phyloP scores from a whole-genome alignment of 2,329 filamentous ascomycete genomes.

The Tolypocladium capitatum region DNA sequence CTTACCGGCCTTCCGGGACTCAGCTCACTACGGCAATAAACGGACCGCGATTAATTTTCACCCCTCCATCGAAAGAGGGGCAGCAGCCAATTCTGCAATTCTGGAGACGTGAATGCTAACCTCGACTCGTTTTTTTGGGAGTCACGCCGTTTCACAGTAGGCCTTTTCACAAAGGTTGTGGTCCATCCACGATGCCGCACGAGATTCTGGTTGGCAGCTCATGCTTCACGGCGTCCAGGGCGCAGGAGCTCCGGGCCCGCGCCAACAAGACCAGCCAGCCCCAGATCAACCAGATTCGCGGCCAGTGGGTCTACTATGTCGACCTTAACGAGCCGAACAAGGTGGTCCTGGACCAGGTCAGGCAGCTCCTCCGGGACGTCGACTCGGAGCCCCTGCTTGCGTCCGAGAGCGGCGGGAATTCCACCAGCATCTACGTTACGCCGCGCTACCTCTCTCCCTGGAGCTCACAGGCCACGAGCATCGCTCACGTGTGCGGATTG shows the following conservation, averaged over 20 bases:
- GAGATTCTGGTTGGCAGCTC: conserved; percentile 26
- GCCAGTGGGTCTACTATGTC: conserved; percentile 54
- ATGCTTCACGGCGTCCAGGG: conserved; percentile 35
- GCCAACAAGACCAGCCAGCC: conserved; percentile 28
- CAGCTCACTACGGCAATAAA: no score
- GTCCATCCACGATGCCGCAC: conserved; percentile 16
- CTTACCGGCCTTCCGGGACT: no score
- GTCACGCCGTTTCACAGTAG: neutral
- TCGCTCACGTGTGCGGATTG: conserved; percentile 82
- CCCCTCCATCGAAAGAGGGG: conserved; percentile 9
- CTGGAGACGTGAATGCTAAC: neutral
- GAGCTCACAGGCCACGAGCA: conserved; percentile 93
- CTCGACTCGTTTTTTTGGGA: neutral
- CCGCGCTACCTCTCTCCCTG: conserved; percentile 88
- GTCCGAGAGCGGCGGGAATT: conserved; percentile 26
- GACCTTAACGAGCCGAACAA: conserved; percentile 38
- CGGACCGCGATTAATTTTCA: no score
- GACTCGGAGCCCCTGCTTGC: conserved; percentile 13
- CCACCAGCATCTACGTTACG: conserved; percentile 55
- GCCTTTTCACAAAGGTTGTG: neutral
- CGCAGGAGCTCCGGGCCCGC: conserved; percentile 29
- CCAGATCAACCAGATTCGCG: conserved; percentile 34
- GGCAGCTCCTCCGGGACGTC: conserved; percentile 31
- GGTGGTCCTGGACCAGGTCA: conserved; percentile 29
- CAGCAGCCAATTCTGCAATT: neutral